Conservation (phyloP, 805 yeast genomes). For the Starmerella bombicola region DNA sequence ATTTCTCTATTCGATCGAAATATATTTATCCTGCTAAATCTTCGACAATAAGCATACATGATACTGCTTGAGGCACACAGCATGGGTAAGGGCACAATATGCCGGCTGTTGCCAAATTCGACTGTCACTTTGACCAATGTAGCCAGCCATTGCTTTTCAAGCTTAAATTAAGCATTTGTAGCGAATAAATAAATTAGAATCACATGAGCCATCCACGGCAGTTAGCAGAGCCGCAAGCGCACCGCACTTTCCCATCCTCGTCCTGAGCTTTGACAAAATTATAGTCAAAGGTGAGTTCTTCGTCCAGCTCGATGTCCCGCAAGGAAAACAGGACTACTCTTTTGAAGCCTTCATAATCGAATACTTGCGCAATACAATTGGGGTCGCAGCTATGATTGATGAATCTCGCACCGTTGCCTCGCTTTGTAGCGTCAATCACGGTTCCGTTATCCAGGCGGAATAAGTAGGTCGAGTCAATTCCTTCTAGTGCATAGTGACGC, state of each 20-base stretch:
- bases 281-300: conserved; percentile 87
- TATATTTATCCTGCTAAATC: too few species aligned
- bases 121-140: too few species aligned
- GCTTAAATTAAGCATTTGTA: too few species aligned
- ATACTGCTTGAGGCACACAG: too few species aligned
- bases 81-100: too few species aligned
- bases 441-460: conserved; percentile 89
- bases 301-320: conserved; percentile 62
- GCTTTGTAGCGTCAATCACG: conserved; percentile 93
- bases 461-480: conserved; percentile 88
- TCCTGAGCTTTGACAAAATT: conserved; percentile 77
- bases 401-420: conserved; percentile 93
- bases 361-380: conserved; percentile 88
- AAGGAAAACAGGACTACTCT: conserved; percentile 91
- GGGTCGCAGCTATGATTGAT: conserved; percentile 97
- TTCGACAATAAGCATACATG: too few species aligned
- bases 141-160: too few species aligned
- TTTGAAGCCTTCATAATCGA: conserved; percentile 69
- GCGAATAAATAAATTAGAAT: too few species aligned
- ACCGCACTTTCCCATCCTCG: conserved; percentile 74
- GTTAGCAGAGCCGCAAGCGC: conserved; percentile 89
- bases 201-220: conserved; percentile 33
- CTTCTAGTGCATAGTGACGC: conserved; percentile 68
- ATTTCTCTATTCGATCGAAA: too few species aligned
- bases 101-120: too few species aligned